Evolutionary conservation across 306 rosid species (phyloP).

Genomic region (Cucumis hystrix): DNA sequence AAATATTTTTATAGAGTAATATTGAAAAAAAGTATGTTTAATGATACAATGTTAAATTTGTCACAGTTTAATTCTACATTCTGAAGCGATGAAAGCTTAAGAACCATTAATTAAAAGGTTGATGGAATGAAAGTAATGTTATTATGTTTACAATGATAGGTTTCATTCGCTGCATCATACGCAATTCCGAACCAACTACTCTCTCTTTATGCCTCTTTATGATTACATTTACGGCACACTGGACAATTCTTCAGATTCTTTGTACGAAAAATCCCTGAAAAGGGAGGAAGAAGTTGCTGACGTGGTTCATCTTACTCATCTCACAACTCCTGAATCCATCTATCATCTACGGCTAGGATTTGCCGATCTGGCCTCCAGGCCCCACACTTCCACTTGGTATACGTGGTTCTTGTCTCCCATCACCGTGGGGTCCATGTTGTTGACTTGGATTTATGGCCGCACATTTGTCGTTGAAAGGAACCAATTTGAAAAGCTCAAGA

Average conservation of each 20-base stretch:
- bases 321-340: constrained; percentile 23
- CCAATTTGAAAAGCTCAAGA: constrained; percentile 8
- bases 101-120: neutral
- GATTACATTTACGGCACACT: constrained; percentile 21
- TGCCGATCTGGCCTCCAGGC: constrained; percentile 20
- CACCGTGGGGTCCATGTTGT: constrained; percentile 14
- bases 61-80: neutral
- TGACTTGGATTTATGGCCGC: constrained; percentile 14
- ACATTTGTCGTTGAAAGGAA: constrained; percentile 20
- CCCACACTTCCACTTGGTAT: constrained; percentile 20
- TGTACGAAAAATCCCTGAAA: constrained; percentile 10
- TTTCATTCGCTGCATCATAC: constrained; percentile 34
- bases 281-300: constrained; percentile 17
- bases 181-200: constrained; percentile 30
- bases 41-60: no score
- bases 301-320: constrained; percentile 28
- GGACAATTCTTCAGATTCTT: constrained; percentile 13
- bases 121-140: neutral
- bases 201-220: constrained; percentile 24
- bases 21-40: no score
- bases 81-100: neutral
- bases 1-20: no score
- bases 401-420: constrained; percentile 23
- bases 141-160: neutral
- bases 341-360: constrained; percentile 23